Percentiles rank a stretch among this genome's conserved stretches.
These are phyloP conservation scores for Auricularia sp. DNA, from an alignment of 768 basidiomycete species.

Conservation along the genomic window DNA sequence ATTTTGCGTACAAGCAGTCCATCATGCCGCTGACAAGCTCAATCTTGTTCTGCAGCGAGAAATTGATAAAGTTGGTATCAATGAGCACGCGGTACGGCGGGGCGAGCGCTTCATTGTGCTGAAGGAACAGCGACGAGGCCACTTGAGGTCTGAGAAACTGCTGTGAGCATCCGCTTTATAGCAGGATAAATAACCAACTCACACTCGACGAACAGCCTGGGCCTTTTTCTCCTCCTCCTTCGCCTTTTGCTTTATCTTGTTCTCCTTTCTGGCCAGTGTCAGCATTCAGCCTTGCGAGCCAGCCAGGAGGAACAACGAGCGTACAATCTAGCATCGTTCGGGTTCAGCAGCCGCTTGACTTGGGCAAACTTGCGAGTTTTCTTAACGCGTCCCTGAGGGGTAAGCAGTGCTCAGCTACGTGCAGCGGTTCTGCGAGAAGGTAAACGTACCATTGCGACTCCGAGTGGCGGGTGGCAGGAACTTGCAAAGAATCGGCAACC, in stretches of 20 bases:
- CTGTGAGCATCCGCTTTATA: background rate
- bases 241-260: slow-evolving; percentile 80
- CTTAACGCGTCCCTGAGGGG: slow-evolving; percentile 72
- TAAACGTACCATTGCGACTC: too few species aligned
- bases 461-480: too few species aligned
- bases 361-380: slow-evolving; percentile 92
- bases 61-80: slow-evolving; percentile 99
- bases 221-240: slow-evolving; percentile 74
- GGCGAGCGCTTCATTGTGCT: slow-evolving; percentile 90
- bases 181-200: slow-evolving; percentile 22
- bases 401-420: too few species aligned
- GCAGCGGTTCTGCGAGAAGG: too few species aligned
- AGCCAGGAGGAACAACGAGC: slow-evolving; percentile 16
- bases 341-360: slow-evolving; percentile 89
- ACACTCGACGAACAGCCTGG: slow-evolving; percentile 73
- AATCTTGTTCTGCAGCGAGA: slow-evolving; percentile 94
- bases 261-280: slow-evolving; percentile 67
- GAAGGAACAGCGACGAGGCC: slow-evolving; percentile 87
- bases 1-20: slow-evolving; percentile 98
- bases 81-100: slow-evolving; percentile 96
- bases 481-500: too few species aligned
- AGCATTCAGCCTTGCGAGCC: background rate
- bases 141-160: slow-evolving; percentile 53
- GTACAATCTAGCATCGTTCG: slow-evolving; percentile 85
- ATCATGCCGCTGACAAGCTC: slow-evolving; percentile 98